Evolutionary conservation across 23 red algal genomes (phyloP), one percentile per base, ranked within the genome.

Genomic region (Agarophyton chilense): DNA sequence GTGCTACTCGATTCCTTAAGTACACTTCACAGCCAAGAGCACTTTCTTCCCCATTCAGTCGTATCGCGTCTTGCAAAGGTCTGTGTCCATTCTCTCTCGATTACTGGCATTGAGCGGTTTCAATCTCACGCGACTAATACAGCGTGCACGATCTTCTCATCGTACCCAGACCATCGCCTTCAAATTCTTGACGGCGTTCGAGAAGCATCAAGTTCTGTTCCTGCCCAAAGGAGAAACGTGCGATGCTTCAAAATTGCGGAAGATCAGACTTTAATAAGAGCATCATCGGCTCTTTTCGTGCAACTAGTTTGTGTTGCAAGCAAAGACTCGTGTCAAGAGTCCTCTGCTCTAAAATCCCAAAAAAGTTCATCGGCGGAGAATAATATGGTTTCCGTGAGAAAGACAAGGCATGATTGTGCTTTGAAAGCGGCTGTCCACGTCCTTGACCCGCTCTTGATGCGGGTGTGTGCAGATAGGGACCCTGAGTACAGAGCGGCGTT

Each of bases 231-330:
- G 16, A 88, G 72, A 21, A 67, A 88, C 41, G 45, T 88, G 44
- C 67, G 84, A 33, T 63, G 68, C 49, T 88, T 64, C 68, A 56
- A 88, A 60, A 24, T 62, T 36, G 49, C 44, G 25, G 67, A 54
- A 47, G 72, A 51, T 26, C 66, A 70, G 41, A 61, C 31, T 10
- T 19, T 33, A 25, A 32, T 88, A 31, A 65, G 84, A 21, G 52
- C 65, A 9, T 75, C 68, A 38, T 88, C 84, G 1, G 84, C 84
- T 49, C 67, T 88, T 1, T 39, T 88, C 42, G 67, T 44, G 16
- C 66, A 77, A 14, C n/a, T 88, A 24, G 60, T 88, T 29, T 88
- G 65, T 62, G 32, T 75, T 53, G 84, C 84, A 40, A 88, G 84
- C 54, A 61, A 21, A 62, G 84, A 88, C 51, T 17, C 45, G 42